Evolutionary conservation across 2,329 filamentous ascomycete genomes (phyloP), one percentile per base, ranked within the genome.

Genomic region (Penicillium digitatum): DNA sequence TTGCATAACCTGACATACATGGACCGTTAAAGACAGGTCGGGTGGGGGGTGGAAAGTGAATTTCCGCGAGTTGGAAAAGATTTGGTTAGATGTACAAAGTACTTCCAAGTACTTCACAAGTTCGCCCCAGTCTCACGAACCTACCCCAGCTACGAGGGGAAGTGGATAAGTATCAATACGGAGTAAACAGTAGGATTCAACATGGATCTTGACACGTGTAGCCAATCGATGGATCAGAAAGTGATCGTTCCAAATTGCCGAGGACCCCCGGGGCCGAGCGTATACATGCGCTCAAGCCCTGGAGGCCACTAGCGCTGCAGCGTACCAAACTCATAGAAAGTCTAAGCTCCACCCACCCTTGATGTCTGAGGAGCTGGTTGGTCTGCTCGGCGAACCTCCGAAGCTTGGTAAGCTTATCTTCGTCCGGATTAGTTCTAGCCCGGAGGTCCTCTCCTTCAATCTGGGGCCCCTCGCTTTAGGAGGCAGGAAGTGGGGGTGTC

Each of bases 341-440:
- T 7, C 7, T 26, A 32, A 38, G 26, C 5, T 32, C 49, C 42
- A 52, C 42, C 26, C 9, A 2, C 0, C 0, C 3, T 18, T 3
- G 1, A 22, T n/a, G 32, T 39, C 2, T 4, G 3, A 2, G 14
- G 12, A n/a, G 9, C 6, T 4, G 42, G 10, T 52, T 52, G 49
- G 49, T 2, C 2, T 3, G 2, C 26, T 34, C 42, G 34, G 42
- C 16, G 34, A 32, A 26, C 18, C 5, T 32, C 42, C 49, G 34
- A 52, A 47, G 49, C 49, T 52, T 52, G 49, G 49, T 47, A 52
- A 39, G 34, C 42, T 52, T 52, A 20, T 45, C 8, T 12, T 32
- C 11, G n/a, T 18, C n/a, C 9, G 16, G 16, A 16, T 9, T 42
- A 22, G 38, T 16, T 40, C 26, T 32, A 39, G 5, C 38, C 38